A percentile compares a stretch with the other conserved stretches of the same genome.
Evolutionary conservation across 78 protist species (phyloP).

Genomic region (Goniomonas avonlea): DNA sequence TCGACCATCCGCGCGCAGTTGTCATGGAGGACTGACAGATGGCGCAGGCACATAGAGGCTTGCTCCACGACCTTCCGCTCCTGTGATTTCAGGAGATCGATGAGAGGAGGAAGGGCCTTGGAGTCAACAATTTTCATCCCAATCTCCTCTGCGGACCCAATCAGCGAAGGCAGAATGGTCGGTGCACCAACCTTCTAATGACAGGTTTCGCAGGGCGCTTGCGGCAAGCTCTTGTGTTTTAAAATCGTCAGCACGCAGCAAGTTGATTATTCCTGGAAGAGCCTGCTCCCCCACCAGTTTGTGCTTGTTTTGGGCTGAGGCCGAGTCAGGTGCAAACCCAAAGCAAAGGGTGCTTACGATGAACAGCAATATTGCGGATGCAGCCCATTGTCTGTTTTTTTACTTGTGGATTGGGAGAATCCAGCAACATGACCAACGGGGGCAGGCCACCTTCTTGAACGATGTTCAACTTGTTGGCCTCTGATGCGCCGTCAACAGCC

Average conservation of each 20-base stretch:
- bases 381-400: slow-evolving; percentile 5
- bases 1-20: slow-evolving; percentile 27
- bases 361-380: not conserved
- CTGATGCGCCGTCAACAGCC: too few species aligned
- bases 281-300: slow-evolving; percentile 1
- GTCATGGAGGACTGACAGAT: slow-evolving; percentile 6
- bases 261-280: slow-evolving; percentile 1
- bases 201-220: not conserved
- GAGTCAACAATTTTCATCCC: slow-evolving; percentile 8
- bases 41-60: not conserved
- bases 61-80: slow-evolving; percentile 19
- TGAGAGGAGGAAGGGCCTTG: not conserved
- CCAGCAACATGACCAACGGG: not conserved
- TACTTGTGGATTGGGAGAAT: slow-evolving; percentile 3
- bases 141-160: too few species aligned
- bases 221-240: slow-evolving; percentile 19
- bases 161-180: too few species aligned
- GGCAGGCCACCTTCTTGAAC: slow-evolving; percentile 21
- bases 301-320: slow-evolving; percentile 12
- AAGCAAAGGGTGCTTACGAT: too few species aligned
- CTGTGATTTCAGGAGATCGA: slow-evolving; percentile 9
- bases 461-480: too few species aligned
- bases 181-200: too few species aligned
- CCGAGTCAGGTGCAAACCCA: too few species aligned
- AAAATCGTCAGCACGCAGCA: not conserved